Conservation (phyloP, 192 early-diverging fungal species). For the Chytriomyces hyalinus region DNA sequence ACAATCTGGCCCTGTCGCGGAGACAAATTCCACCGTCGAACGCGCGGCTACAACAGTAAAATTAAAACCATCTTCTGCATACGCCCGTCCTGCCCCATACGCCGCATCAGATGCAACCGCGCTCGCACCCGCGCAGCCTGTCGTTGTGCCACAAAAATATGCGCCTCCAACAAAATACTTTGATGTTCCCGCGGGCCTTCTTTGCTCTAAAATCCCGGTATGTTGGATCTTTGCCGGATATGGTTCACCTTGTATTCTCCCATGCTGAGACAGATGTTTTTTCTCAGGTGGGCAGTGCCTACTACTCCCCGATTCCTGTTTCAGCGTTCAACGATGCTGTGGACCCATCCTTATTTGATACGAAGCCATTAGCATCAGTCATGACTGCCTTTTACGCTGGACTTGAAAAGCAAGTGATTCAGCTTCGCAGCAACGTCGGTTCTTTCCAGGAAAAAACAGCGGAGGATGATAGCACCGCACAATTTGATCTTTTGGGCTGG, state of each 20-base stretch:
- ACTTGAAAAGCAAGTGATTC: not conserved
- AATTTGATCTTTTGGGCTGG: not conserved
- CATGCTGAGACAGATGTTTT: not conserved
- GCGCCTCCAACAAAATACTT: not conserved
- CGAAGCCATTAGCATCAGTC: not conserved
- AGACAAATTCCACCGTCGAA: not conserved
- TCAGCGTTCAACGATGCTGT: not conserved
- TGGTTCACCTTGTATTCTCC: not conserved
- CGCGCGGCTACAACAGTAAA: not conserved
- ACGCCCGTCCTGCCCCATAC: too few relatives aligned
- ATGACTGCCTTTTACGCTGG: not conserved
- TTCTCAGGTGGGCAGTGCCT: not conserved
- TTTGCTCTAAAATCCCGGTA: not conserved
- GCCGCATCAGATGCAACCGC: too few relatives aligned
- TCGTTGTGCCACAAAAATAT: not conserved
- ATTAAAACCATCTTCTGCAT: not conserved
- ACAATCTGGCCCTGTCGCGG: not conserved
- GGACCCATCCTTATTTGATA: not conserved
- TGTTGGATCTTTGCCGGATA: not conserved
- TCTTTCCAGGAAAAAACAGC: not conserved
- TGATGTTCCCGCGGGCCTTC: conserved; percentile 2
- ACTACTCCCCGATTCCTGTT: not conserved
- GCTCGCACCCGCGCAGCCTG: not conserved
- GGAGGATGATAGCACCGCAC: not conserved
- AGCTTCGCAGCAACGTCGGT: not conserved